phyloP scores from a whole-genome alignment of 2,329 filamentous ascomycete species.

The Metarhizium sp. region DNA sequence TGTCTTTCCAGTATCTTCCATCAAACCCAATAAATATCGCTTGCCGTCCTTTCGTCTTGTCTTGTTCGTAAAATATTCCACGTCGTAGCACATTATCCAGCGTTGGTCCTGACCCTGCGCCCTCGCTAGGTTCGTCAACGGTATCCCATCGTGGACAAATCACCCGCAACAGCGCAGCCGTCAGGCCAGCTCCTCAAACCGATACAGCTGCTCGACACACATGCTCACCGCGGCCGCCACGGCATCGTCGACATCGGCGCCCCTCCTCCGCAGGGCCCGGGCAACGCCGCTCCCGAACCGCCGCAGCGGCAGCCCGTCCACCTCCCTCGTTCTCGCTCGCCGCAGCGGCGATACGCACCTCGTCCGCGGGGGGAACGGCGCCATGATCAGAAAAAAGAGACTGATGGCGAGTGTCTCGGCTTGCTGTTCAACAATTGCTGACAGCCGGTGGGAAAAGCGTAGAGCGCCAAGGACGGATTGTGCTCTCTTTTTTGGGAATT shows the following conservation, averaged over 20 bases:
- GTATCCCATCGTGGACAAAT: too few species aligned
- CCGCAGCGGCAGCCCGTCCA: background rate
- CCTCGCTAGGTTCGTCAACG: too few species aligned
- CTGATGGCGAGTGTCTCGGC: background rate
- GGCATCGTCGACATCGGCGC: background rate
- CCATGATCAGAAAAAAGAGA: background rate
- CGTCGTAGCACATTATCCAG: too few species aligned
- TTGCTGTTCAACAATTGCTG: too few species aligned
- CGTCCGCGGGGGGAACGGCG: background rate
- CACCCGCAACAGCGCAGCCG: background rate
- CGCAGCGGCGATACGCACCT: background rate
- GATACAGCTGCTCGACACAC: slow-evolving; percentile 66
- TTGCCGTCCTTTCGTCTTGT: too few species aligned
- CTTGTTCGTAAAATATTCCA: too few species aligned
- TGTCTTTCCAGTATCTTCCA: too few species aligned
- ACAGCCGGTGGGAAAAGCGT: too few species aligned
- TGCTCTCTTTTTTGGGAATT: too few species aligned
- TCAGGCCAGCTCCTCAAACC: slow-evolving; percentile 50
- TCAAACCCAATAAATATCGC: too few species aligned
- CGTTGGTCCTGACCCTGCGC: too few species aligned
- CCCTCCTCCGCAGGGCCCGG: background rate
- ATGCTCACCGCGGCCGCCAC: slow-evolving; percentile 3
- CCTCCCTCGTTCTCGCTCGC: background rate
- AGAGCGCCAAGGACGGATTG: too few species aligned
- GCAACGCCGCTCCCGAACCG: background rate